Base-by-base conservation (phyloP, 352 stramenopile genomes). In the Phytopythium oedochilum region DNA sequence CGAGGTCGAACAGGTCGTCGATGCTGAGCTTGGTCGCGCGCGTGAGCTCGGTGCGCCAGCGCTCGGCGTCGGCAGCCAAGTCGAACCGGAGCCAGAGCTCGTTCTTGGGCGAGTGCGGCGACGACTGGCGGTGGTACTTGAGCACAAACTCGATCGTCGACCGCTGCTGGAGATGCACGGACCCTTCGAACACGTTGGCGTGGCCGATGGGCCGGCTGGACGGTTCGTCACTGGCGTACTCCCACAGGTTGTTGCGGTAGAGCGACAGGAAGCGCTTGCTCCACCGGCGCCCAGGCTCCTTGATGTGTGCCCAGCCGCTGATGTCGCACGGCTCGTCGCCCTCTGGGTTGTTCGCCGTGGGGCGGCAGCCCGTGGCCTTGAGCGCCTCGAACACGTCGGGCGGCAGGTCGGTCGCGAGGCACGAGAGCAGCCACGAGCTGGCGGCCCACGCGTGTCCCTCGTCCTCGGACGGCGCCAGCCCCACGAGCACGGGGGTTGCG, bases 121-220 rank as follows among this genome's bases (percentile, higher is more conserved):
- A 77, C 22, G 74, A 86, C 15, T 70, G 66, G 10, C 68, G 63
- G 53, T 80, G 84, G 55, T 78, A 90, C 56, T 77, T 78, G 47
- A 86, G 66, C 40, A 75, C 62, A 49, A 86, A 79, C 50, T 86
- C 76, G 23, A 74, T 55, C 1, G 61, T 60, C 28, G 70, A 87
- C 34, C 64, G 71, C 53, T 86, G 75, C 25, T 83, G 71, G 9
- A 49, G 51, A 51, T 85, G 68, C 28, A 93, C 64, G 0, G 70
- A 79, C 18, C 76, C 83, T 48, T 93, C 83, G 14, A 71, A 83
- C 48, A 93, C 54, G 63, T 93, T 93, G 26, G 77, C 78, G 66
- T 84, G 84, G 20, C 78, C 83, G 15, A 91, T 73, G 7, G 83
- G 83, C 18, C 77, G 70, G 50, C 76, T 88, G 8, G 57, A 62